Conservation (phyloP, 1,284 basidiomycete genomes). For the Melampsora occidentalis region DNA sequence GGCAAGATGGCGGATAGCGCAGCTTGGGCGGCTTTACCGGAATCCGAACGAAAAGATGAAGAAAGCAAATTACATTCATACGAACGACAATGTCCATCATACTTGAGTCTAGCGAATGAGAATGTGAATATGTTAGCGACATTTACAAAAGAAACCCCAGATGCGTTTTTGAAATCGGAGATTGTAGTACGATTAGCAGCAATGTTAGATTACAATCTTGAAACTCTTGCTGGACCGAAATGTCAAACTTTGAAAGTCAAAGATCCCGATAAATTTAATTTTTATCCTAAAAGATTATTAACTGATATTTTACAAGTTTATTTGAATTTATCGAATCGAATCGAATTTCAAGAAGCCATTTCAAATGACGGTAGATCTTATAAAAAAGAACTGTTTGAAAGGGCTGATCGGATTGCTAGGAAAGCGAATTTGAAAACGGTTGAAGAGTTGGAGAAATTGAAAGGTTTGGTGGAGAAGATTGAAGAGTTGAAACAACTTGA, state of each 20-base stretch:
- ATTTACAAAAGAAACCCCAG: conserved; percentile 86
- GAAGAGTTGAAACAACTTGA: conserved; percentile 78
- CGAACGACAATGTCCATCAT: conserved; percentile 78
- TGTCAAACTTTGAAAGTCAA: conserved; percentile 76
- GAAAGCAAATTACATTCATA: conserved; percentile 73
- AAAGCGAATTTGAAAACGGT: conserved; percentile 72
- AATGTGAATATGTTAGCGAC: conserved; percentile 84
- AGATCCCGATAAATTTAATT: conserved; percentile 83
- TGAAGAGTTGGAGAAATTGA: conserved; percentile 71
- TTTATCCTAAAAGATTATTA: conserved; percentile 78
- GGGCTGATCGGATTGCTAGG: conserved; percentile 70
- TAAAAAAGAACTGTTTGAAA: conserved; percentile 75
- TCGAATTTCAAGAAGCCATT: conserved; percentile 80
- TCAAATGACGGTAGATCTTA: conserved; percentile 92
- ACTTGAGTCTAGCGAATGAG: conserved; percentile 79
- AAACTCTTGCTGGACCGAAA: conserved; percentile 80
- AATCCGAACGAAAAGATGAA: conserved; percentile 76
- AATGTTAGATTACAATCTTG: conserved; percentile 94
- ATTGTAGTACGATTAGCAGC: conserved; percentile 93
- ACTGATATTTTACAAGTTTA: conserved; percentile 88
- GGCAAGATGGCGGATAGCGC: conserved; percentile 73
- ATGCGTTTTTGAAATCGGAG: conserved; percentile 92
- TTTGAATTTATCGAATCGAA: conserved; percentile 77
- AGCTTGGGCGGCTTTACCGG: conserved; percentile 66
- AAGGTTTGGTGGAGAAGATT: conserved; percentile 72